Evolutionary conservation across 2,329 filamentous ascomycete species (phyloP).

Genomic region (Chlorencoelia australis): DNA sequence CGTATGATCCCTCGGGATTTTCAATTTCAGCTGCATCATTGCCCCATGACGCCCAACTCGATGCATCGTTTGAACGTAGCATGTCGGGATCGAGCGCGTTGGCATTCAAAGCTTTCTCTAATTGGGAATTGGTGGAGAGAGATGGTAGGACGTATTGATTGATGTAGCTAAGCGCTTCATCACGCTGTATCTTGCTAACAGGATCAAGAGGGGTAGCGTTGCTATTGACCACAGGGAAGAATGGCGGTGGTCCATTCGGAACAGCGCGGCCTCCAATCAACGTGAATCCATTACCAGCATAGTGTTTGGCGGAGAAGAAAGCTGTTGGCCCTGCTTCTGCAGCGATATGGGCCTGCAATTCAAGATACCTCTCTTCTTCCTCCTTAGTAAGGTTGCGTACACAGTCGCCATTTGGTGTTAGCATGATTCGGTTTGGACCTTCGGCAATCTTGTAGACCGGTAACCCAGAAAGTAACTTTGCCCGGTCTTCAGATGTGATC

Average conservation of each 20-base stretch:
- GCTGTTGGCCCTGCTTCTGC: constrained; percentile 42
- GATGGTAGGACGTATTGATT: constrained; percentile 56
- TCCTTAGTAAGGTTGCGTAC: constrained; percentile 60
- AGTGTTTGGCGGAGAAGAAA: constrained; percentile 46
- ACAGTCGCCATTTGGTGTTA: constrained; percentile 68
- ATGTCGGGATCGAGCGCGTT: constrained; percentile 24
- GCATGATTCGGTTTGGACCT: constrained; percentile 52
- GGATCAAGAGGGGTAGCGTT: constrained; percentile 39
- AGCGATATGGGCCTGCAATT: constrained; percentile 52
- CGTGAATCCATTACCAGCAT: constrained; percentile 46
- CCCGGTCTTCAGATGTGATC: constrained; percentile 45
- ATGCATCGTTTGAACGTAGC: constrained; percentile 17
- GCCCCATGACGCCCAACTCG: constrained; percentile 22
- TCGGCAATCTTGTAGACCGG: constrained; percentile 53
- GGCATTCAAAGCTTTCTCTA: constrained; percentile 27
- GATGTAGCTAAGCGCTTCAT: constrained; percentile 58
- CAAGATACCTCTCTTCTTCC: constrained; percentile 61
- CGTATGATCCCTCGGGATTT: constrained; percentile 10
- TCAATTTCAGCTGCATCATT: constrained; percentile 10
- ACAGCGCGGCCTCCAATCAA: constrained; percentile 56
- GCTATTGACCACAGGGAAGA: constrained; percentile 39
- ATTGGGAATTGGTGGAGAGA: constrained; percentile 26
- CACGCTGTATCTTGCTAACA: constrained; percentile 54
- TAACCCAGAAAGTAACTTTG: constrained; percentile 43
- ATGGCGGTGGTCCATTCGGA: constrained; percentile 51